phyloP scores from a whole-genome alignment of 148 eudicot species.

The Linanthus parryae region DNA sequence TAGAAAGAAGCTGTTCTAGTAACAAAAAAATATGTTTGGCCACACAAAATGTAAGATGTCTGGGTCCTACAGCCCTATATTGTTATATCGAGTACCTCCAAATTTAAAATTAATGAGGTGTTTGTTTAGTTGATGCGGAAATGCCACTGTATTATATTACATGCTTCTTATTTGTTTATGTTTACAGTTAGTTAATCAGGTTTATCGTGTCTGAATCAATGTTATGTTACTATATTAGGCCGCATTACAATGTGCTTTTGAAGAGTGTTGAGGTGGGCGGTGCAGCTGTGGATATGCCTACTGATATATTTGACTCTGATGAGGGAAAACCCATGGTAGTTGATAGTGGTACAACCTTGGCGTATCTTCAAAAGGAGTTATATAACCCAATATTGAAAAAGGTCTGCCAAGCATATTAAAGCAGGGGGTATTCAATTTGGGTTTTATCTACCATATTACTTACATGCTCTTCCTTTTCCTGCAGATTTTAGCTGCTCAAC shows the following conservation, averaged over 20 bases:
- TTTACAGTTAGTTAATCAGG: neutral
- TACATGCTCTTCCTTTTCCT: neutral
- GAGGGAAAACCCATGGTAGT: slow-evolving; percentile 44
- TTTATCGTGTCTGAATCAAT: slow-evolving; percentile 27
- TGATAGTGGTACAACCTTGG: slow-evolving; percentile 95
- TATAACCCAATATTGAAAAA: slow-evolving; percentile 37
- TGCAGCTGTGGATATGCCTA: slow-evolving; percentile 37
- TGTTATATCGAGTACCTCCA: no score
- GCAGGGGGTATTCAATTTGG: neutral
- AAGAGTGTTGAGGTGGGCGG: slow-evolving; percentile 65
- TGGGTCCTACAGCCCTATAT: no score
- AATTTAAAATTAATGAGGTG: no score
- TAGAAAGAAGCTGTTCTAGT: no score
- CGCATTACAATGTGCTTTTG: slow-evolving; percentile 72
- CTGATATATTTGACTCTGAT: slow-evolving; percentile 25
- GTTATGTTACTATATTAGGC: slow-evolving; percentile 47
- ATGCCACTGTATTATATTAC: neutral
- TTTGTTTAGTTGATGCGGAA: no score
- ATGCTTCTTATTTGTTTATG: neutral
- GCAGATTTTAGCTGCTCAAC: slow-evolving; percentile 55
- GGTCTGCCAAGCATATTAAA: slow-evolving; percentile 27
- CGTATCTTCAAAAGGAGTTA: slow-evolving; percentile 68
- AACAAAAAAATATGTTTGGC: no score
- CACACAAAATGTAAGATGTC: no score
- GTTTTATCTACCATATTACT: slow-evolving; percentile 4